A percentile compares a stretch with the other conserved stretches of the same genome.
These are phyloP conservation scores for Myxozyma nipponensis DNA, from an alignment of 805 yeast genomes.

Conservation along the genomic window DNA sequence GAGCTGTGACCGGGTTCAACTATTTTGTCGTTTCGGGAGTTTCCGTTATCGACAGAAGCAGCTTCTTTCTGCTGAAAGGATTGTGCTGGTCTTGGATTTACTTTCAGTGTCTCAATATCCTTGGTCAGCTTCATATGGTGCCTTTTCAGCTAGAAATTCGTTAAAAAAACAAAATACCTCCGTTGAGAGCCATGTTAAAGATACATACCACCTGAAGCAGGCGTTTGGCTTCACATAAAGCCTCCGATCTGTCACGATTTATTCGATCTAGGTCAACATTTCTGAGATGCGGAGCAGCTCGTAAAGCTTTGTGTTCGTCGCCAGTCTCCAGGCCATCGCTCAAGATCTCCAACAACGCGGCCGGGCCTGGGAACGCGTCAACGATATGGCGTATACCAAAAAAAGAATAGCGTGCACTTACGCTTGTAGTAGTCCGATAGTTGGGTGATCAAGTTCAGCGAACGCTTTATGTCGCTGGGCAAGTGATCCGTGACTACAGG, in stretches of 20 bases:
- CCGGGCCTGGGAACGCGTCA: background rate
- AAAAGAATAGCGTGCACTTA: background rate
- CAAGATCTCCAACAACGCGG: slow-evolving; percentile 8
- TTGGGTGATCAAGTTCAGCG: slow-evolving; percentile 9
- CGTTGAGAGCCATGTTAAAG: background rate
- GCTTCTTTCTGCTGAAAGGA: too few relatives aligned
- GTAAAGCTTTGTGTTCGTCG: background rate
- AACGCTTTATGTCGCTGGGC: slow-evolving; percentile 19
- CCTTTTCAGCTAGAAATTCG: background rate
- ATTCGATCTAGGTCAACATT: background rate
- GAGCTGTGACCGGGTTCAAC: too few relatives aligned
- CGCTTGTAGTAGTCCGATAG: slow-evolving; percentile 7
- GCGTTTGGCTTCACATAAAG: background rate
- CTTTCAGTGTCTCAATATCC: background rate
- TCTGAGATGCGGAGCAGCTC: background rate
- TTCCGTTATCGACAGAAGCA: too few relatives aligned
- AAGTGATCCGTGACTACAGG: slow-evolving; percentile 24
- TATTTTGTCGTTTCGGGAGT: too few relatives aligned
- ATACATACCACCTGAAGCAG: background rate
- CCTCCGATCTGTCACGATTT: background rate
- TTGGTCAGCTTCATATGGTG: background rate
- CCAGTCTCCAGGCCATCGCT: background rate
- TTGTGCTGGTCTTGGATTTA: too few relatives aligned
- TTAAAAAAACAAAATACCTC: background rate
- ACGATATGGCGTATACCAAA: background rate